Base-by-base conservation (phyloP, 192 early-diverging fungal genomes). In the Allomyces macrogynus region DNA sequence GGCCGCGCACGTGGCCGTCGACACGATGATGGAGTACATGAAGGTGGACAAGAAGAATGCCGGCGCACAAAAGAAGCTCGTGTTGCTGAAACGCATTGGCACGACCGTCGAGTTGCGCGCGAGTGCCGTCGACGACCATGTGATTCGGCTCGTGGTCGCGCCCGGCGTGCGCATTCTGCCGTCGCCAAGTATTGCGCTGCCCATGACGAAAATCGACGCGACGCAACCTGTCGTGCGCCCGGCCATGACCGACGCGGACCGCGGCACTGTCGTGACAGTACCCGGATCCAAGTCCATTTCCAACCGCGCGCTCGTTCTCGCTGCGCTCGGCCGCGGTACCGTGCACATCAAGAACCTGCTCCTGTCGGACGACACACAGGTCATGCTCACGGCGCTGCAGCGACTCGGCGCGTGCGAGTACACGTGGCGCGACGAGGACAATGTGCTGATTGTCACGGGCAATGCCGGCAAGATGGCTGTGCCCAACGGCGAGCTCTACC, bases 261-360 rank as follows among this genome's bases (percentile, higher is more conserved):
- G 32, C 32, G 32, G 32, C 32, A 40, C 32, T 8, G 32, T 40
- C 7, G 61, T 42, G n/a, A 66, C 80, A 9, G 87, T 88, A 5
- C 92, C 93, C 7, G 93, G 93, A 7, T 93, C 91, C 65, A 99
- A 99, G 76, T 95, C 92, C 42, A 91, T 99, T 62, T 96, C 93
- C 20, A 98, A 99, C 81, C 85, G 95, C 67, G 93, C 91, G 22
- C 77, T 99, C 61, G 78, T 92, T 60, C 72, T 99, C 62, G 92
- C 93, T 27, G 89, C 95, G 24, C 72, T 99, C 43, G 95, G 88
- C 18, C 63, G 72, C 7, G 95, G 93, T 42, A 76, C 76, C 42
- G 90, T 88, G 72, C 81, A 87, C 24, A 69, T 99, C 67, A 81
- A 81, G 63, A 92, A 92, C 60, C 69, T 99, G 49, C 76, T 99